phyloP scores from a whole-genome alignment of 2,329 filamentous ascomycete species.

The Pyrenochaeta sp. region DNA sequence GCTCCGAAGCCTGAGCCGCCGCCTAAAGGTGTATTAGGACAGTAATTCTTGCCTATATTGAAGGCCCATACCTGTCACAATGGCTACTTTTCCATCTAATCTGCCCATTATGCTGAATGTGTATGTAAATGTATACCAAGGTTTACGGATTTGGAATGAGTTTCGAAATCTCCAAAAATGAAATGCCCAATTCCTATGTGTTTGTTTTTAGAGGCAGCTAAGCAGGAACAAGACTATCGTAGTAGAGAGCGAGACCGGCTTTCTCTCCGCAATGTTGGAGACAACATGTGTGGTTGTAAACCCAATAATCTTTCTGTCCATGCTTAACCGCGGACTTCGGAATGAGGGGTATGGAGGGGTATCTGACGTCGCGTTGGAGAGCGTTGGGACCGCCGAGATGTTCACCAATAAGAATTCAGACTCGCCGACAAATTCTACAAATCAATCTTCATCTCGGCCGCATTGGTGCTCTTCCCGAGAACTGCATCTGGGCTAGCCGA shows the following conservation, averaged over 20 bases:
- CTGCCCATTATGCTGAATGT: constrained; percentile 44
- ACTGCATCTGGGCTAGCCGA: constrained; percentile 9
- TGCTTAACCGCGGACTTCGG: constrained; percentile 5
- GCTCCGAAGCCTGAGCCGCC: constrained; percentile 71
- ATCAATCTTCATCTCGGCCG: background rate
- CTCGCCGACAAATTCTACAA: constrained; percentile 9
- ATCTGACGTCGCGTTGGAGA: background rate
- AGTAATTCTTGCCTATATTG: constrained; percentile 1
- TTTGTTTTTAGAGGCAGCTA: background rate
- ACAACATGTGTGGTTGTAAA: background rate
- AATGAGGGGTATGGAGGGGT: constrained; percentile 25
- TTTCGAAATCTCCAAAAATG: too few species aligned
- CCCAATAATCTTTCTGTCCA: background rate
- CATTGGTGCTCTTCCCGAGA: constrained; percentile 9
- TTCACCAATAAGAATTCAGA: constrained; percentile 15
- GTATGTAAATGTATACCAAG: background rate
- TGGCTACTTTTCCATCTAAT: constrained; percentile 64
- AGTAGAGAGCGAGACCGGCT: background rate
- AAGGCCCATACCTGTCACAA: constrained; percentile 60
- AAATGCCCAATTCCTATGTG: too few species aligned
- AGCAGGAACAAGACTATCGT: background rate
- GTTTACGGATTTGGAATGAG: background rate
- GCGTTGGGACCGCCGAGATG: constrained; percentile 15
- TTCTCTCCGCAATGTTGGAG: constrained; percentile 10
- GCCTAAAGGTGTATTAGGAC: constrained; percentile 47